Conservation (phyloP, 2,329 filamentous ascomycete genomes). For the Amylocarpus encephaloides region DNA sequence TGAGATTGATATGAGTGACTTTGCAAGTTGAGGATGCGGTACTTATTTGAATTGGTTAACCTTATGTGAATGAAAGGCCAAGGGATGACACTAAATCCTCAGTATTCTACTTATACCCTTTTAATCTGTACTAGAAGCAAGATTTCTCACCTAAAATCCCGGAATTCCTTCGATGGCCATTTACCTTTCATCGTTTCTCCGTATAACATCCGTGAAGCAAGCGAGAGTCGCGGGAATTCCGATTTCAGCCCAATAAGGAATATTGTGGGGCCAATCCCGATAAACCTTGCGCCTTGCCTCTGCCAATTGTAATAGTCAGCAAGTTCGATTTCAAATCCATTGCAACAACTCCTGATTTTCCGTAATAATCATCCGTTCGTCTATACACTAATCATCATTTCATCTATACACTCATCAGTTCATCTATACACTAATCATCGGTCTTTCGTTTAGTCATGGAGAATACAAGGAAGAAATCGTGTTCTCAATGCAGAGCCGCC, state of each 20-base stretch:
- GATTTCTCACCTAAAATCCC: no score
- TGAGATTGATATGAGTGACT: background rate
- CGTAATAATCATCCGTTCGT: background rate
- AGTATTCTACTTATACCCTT: no score
- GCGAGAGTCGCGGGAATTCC: background rate
- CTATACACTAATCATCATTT: background rate
- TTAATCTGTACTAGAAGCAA: no score
- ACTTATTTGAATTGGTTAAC: background rate
- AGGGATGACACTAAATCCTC: no score
- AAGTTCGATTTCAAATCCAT: background rate
- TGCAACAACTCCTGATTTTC: no score
- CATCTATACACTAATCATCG: background rate
- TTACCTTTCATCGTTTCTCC: background rate
- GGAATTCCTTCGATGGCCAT: no score
- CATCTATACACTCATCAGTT: background rate
- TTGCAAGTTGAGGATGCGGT: background rate
- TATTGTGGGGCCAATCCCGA: background rate
- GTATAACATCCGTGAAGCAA: background rate
- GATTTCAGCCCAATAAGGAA: background rate
- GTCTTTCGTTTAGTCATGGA: background rate
- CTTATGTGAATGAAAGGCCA: background rate
- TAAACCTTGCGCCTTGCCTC: background rate
- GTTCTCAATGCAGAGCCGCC: constrained; percentile 8
- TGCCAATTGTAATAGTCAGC: background rate
- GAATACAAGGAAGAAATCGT: constrained; percentile 13